These are phyloP conservation scores for Podila verticillata DNA, from an alignment of 192 early-diverging fungal genomes.

Conservation along the genomic window DNA sequence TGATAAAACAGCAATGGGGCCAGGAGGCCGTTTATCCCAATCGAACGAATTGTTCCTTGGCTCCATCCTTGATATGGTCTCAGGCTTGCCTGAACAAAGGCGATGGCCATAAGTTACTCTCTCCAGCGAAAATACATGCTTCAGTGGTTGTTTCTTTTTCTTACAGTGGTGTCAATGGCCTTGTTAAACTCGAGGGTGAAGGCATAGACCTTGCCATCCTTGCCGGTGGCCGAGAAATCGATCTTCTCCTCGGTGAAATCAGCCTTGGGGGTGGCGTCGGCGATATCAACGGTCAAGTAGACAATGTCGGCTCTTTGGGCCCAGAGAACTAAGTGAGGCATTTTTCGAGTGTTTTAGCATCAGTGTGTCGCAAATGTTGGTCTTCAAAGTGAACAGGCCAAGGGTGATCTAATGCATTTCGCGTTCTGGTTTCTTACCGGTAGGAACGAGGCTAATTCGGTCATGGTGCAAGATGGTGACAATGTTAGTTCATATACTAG, in stretches of 20 bases:
- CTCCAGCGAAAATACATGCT: constrained; percentile 49
- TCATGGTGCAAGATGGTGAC: too few species aligned
- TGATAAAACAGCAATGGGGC: too few species aligned
- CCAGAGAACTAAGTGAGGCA: constrained; percentile 76
- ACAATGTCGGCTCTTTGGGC: constrained; percentile 86
- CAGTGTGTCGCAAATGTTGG: not conserved
- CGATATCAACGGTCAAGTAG: constrained; percentile 84
- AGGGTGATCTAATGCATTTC: not conserved
- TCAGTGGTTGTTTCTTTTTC: constrained; percentile 48
- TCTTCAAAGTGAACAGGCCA: not conserved
- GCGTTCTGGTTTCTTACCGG: too few species aligned
- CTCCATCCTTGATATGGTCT: too few species aligned
- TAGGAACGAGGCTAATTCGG: too few species aligned
- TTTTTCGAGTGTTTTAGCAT: not conserved
- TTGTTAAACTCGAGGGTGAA: constrained; percentile 79
- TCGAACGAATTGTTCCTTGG: too few species aligned
- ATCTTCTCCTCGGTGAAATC: constrained; percentile 65
- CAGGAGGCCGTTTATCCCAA: too few species aligned
- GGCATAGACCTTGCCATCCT: constrained; percentile 71
- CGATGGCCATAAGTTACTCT: too few species aligned
- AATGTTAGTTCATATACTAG: too few species aligned
- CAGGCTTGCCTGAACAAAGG: too few species aligned
- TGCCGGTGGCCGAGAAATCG: constrained; percentile 67
- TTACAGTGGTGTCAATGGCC: constrained; percentile 61
- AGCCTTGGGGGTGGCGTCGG: constrained; percentile 71